A percentile compares a stretch with the other conserved stretches of the same genome.
Conservation (phyloP, 2,329 filamentous ascomycete species). For the Aspergillus phoenicis region DNA sequence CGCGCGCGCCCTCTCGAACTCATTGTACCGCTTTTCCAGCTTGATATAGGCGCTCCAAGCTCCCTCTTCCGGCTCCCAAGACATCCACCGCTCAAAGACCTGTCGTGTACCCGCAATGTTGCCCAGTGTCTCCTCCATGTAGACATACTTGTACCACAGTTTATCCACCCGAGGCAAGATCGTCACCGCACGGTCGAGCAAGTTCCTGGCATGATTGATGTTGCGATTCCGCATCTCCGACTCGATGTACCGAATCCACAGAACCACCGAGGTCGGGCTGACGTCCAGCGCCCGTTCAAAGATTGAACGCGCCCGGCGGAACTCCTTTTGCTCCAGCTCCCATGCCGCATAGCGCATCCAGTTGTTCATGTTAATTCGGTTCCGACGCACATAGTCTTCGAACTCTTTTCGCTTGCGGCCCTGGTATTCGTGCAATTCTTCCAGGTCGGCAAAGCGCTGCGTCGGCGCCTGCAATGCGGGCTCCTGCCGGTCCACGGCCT, state of each 20-base stretch:
- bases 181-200: conserved; percentile 92
- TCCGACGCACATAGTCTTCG: conserved; percentile 95
- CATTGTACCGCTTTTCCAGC: conserved; percentile 90
- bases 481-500: conserved; percentile 96
- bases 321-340: conserved; percentile 98
- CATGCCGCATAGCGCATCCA: conserved; percentile 98
- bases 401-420: conserved; percentile 95
- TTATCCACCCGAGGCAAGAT: conserved; percentile 90
- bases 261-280: conserved; percentile 78
- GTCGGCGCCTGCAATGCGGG: conserved; percentile 83
- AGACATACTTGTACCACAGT: conserved; percentile 99
- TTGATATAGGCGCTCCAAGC: conserved; percentile 98
- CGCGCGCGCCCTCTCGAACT: conserved; percentile 84
- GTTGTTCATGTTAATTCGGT: conserved; percentile 95
- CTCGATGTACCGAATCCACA: conserved; percentile 95
- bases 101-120: conserved; percentile 90
- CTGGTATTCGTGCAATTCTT: conserved; percentile 97
- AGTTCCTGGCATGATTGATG: conserved; percentile 94
- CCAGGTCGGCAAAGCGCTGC: conserved; percentile 91
- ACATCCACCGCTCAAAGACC: conserved; percentile 97
- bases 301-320: conserved; percentile 82
- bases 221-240: conserved; percentile 93
- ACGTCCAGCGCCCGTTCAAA: conserved; percentile 95
- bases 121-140: conserved; percentile 96
- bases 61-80: conserved; percentile 94